Conservation (phyloP, 306 rosid species). For the Glycine tomentella region DNA sequence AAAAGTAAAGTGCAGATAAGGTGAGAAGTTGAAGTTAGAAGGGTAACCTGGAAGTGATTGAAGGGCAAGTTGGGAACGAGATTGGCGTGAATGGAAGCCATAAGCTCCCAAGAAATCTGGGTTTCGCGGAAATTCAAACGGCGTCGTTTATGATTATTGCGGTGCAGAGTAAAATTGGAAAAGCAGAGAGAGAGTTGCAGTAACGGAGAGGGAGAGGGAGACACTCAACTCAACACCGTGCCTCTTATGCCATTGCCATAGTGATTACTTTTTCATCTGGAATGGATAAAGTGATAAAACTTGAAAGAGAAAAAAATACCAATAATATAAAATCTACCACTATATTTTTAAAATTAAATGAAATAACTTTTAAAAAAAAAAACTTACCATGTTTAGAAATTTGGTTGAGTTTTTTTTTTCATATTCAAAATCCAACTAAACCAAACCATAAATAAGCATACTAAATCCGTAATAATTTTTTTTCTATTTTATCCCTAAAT, state of each 20-base stretch:
- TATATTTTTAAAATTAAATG: too few relatives aligned
- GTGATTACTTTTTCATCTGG: neutral
- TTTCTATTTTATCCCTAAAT: neutral
- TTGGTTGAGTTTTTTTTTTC: neutral
- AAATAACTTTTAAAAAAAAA: too few relatives aligned
- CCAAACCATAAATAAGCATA: neutral
- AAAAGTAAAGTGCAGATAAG: constrained; percentile 25
- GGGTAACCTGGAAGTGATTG: constrained; percentile 66
- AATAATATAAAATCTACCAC: too few relatives aligned
- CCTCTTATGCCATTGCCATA: neutral
- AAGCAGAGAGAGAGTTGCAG: neutral
- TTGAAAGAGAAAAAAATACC: too few relatives aligned
- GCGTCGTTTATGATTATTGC: neutral
- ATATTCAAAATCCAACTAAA: too few relatives aligned
- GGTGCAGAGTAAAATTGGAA: neutral
- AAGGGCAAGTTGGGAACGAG: constrained; percentile 58
- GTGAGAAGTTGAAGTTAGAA: constrained; percentile 35
- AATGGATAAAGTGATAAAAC: neutral
- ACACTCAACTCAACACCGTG: neutral
- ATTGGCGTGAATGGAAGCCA: constrained; percentile 57
- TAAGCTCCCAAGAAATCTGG: constrained; percentile 32
- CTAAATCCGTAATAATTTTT: neutral
- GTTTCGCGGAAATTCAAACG: constrained; percentile 4
- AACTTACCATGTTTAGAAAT: too few relatives aligned
- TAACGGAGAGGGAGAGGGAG: neutral